Evolutionary conservation across 176 grass and related monocot genomes (phyloP), one percentile per base, ranked within the genome.

Genomic region (Rhynchospora tenuis): DNA sequence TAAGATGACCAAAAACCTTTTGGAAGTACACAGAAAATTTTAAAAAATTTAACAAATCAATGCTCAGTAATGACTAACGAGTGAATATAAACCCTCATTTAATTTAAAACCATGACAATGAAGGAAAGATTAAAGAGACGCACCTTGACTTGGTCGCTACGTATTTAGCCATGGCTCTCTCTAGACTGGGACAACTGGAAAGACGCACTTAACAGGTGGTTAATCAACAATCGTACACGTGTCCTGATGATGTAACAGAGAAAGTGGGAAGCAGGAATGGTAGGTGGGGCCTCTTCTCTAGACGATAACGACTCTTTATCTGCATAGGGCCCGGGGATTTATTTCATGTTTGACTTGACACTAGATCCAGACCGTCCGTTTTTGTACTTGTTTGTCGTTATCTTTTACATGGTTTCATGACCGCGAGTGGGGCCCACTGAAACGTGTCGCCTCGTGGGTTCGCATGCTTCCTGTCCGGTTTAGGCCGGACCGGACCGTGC

Each of bases 241-340:
- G 80, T 82, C 80, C 8, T 9, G 60, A 66, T 82, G 79, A 82
- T 51, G 22, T 47, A 81, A 13, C 27, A 66, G 20, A 44, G 19
- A 60, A 38, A 82, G n/a, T 27, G 58, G 43, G 9, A 45, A 62
- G 42, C 54, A 58, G 54, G 54, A 15, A 27, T 29, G 75, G 54
- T 61, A 1, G 8, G n/a, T 33, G 75, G 75, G 77, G 12, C 48
- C 58, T 7, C 2, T 19, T 62, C 15, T 82, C 58, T 82, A 82
- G 80, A 82, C 5, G 60, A 82, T 65, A 66, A 66, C 62, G 80
- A 82, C 11, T 15, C 7, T 55, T 55, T 76, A 76, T 76, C 73
- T 56, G 29, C 48, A 14, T 5, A 47, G 10, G 45, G 10, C 15
- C n/a, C 72, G 19, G 20, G 71, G 22, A 47, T 55, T 55, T 77